phyloP scores from a whole-genome alignment of 1,284 basidiomycete species.

The Marasmius tenuissimus region DNA sequence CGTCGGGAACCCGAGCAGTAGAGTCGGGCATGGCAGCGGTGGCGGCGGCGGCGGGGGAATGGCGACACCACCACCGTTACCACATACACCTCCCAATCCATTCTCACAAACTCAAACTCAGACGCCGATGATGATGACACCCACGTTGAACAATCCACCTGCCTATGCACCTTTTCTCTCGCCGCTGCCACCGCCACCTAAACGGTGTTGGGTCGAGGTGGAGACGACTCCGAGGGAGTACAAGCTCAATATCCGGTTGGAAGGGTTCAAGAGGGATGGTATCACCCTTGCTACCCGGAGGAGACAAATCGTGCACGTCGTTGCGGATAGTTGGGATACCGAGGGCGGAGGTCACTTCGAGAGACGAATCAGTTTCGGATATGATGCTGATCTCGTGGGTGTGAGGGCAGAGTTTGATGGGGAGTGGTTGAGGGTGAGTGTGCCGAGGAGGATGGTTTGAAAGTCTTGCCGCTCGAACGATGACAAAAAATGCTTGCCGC shows the following conservation, averaged over 20 bases:
- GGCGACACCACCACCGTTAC: background rate
- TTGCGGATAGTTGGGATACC: slow-evolving; percentile 80
- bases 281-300: slow-evolving; percentile 75
- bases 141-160: slow-evolving; percentile 20
- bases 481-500: too few species aligned
- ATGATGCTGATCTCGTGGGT: slow-evolving; percentile 66
- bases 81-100: background rate
- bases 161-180: slow-evolving; percentile 60
- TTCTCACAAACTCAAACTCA: background rate
- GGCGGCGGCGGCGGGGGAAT: background rate
- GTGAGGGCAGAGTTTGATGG: slow-evolving; percentile 76
- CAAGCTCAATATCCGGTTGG: slow-evolving; percentile 61
- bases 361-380: slow-evolving; percentile 71
- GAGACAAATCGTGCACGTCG: slow-evolving; percentile 69
- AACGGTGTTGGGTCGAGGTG: slow-evolving; percentile 65
- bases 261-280: slow-evolving; percentile 67
- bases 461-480: too few species aligned
- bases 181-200: slow-evolving; percentile 50
- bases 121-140: background rate
- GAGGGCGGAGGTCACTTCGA: slow-evolving; percentile 67
- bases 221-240: slow-evolving; percentile 65
- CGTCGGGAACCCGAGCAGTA: background rate
- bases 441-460: slow-evolving; percentile 34
- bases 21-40: background rate
- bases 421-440: slow-evolving; percentile 56